Evolutionary conservation across 805 yeast genomes (phyloP), one percentile per base, ranked within the genome.

Genomic region (Candida golubevii): DNA sequence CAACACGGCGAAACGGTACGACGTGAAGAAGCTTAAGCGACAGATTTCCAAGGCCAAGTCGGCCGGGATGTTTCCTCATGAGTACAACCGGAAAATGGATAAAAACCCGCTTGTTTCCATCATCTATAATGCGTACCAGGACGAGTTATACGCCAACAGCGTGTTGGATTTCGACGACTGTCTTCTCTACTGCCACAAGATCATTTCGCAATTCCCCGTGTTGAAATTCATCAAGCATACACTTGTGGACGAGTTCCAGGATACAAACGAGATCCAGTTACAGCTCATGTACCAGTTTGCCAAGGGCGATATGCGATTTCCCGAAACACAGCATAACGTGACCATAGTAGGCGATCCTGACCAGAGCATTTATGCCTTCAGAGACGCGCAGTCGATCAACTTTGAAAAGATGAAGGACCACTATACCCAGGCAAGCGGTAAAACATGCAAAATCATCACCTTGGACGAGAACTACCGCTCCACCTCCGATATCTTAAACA

Each of bases 271-370:
- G 31, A 72, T 88, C 13, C 98, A 91, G 59, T 70, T 88, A 50
- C 78, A 79, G 43, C 67, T 93, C 37, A 75, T 88, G 71, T 75
- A 74, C 48, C 65, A 69, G 39, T 67, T 71, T 55, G 69, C 74
- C 2, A 45, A 46, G 34, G 69, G 69, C 8, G 57, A 61, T 45
- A 68, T 75, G 33, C 55, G 62, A 3, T 60, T 64, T 14, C 27
- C 48, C 7, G 27, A 36, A 6, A 35, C 58, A 14, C 71, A 69
- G 32, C 60, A 79, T 48, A 82, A 82, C 46, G 75, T 91, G 8
- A 87, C 97, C 0, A 82, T 89, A 1, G 97, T 91, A 2, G 99
- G 99, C 1, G 99, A 91, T 59, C 96, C 97, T 0, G 97, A 93
- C 62, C 99, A 91, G 63, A 83, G 95, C 57, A 91, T 91, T 18